Evolutionary conservation across 192 early-diverging fungal species (phyloP).

Genomic region (Spizellomyces punctatus): DNA sequence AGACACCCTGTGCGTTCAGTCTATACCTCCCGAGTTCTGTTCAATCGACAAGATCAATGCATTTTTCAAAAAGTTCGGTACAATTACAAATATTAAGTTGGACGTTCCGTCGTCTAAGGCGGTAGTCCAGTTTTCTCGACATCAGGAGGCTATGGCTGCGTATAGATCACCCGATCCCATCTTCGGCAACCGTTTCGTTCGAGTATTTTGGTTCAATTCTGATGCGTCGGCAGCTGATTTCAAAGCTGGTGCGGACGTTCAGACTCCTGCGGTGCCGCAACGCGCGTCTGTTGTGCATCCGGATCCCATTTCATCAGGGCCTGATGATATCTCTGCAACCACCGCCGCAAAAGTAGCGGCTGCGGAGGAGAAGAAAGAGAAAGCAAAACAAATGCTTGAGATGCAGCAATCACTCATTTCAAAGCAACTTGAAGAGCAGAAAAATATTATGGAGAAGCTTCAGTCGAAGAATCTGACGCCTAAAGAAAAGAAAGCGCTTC

Average conservation of each 20-base stretch:
- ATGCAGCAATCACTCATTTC: slow-evolving; percentile 61
- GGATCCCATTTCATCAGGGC: too few species aligned
- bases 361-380: slow-evolving; percentile 51
- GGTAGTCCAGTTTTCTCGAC: slow-evolving; percentile 62
- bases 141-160: slow-evolving; percentile 68
- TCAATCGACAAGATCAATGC: slow-evolving; percentile 72
- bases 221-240: slow-evolving; percentile 4
- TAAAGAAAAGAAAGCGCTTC: slow-evolving; percentile 39
- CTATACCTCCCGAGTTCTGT: slow-evolving; percentile 71
- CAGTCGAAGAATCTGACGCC: slow-evolving; percentile 45
- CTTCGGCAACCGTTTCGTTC: slow-evolving; percentile 86
- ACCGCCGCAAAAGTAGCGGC: slow-evolving; percentile 14
- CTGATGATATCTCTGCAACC: background rate
- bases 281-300: too few species aligned
- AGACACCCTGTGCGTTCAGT: slow-evolving; percentile 71
- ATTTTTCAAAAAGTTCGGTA: slow-evolving; percentile 80
- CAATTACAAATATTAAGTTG: slow-evolving; percentile 70
- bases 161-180: slow-evolving; percentile 76
- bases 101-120: slow-evolving; percentile 59
- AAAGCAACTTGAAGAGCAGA: slow-evolving; percentile 68
- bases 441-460: slow-evolving; percentile 59
- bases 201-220: slow-evolving; percentile 69
- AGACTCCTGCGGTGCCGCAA: background rate
- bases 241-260: background rate
- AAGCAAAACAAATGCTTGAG: slow-evolving; percentile 38